phyloP scores from a whole-genome alignment of 768 basidiomycete genomes.

The Rhizopogon rudus region DNA sequence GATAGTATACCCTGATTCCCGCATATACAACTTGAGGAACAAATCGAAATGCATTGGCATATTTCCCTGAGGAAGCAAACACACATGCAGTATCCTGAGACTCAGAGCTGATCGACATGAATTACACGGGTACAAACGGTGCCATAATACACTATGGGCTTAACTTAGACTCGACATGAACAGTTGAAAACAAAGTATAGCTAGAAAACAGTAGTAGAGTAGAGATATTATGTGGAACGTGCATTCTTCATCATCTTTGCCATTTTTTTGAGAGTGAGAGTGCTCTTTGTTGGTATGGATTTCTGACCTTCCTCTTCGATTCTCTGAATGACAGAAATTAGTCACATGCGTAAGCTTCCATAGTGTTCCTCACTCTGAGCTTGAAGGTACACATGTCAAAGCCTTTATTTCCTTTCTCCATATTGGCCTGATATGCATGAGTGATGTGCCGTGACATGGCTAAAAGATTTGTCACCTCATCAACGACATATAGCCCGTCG shows the following conservation, averaged over 20 bases:
- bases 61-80: not conserved
- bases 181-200: not conserved
- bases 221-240: not conserved
- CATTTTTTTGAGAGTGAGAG: conserved; percentile 9
- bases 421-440: conserved; percentile 12
- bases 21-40: conserved; percentile 1
- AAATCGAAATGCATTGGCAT: not conserved
- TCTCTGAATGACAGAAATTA: conserved; percentile 17
- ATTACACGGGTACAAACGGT: no score
- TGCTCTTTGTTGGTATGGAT: conserved; percentile 17
- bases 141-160: no score
- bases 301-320: conserved; percentile 15
- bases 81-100: no score
- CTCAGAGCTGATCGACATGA: no score
- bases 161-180: no score
- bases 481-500: conserved; percentile 27
- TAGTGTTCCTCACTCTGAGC: conserved; percentile 15
- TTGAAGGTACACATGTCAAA: conserved; percentile 25
- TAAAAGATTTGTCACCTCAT: conserved; percentile 8
- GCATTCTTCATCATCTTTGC: conserved; percentile 8
- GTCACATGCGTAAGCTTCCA: not conserved
- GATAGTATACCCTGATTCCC: conserved; percentile 11
- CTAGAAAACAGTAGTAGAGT: no score
- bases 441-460: not conserved
- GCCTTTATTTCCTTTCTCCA: conserved; percentile 14